phyloP scores from a whole-genome alignment of 805 yeast species.

The Wickerhamiella vanderwaltii region DNA sequence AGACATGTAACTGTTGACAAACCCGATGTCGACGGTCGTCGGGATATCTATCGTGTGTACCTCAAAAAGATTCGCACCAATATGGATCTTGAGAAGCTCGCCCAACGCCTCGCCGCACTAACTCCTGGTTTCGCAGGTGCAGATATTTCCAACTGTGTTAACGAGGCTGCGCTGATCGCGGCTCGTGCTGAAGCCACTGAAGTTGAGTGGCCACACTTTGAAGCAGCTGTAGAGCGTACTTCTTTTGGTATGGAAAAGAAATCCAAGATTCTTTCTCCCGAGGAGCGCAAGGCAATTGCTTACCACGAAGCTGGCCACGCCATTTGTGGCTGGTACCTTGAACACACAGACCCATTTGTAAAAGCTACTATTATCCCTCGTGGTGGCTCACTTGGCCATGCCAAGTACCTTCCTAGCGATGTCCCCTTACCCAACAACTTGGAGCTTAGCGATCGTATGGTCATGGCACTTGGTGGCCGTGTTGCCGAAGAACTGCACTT shows the following conservation, averaged over 20 bases:
- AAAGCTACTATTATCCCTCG: constrained; percentile 96
- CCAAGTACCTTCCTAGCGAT: constrained; percentile 93
- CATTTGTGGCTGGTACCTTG: constrained; percentile 90
- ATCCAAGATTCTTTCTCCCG: constrained; percentile 66
- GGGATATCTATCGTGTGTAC: constrained; percentile 83
- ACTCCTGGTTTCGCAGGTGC: constrained; percentile 99
- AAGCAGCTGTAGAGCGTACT: constrained; percentile 92
- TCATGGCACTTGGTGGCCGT: constrained; percentile 95
- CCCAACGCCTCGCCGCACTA: constrained; percentile 84
- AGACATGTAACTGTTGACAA: constrained; percentile 83
- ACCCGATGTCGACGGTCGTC: constrained; percentile 92
- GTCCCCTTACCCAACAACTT: constrained; percentile 62
- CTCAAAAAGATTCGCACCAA: constrained; percentile 56
- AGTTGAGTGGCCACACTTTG: constrained; percentile 73
- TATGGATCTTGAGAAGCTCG: constrained; percentile 42
- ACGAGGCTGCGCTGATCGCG: constrained; percentile 94
- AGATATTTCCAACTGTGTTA: constrained; percentile 92
- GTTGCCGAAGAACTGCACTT: constrained; percentile 92
- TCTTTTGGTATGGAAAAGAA: constrained; percentile 93
- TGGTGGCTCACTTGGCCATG: constrained; percentile 95
- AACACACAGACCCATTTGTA: constrained; percentile 82
- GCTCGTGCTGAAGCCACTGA: constrained; percentile 67
- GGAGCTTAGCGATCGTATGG: constrained; percentile 81
- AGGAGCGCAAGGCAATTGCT: constrained; percentile 83
- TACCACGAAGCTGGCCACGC: constrained; percentile 99